These are phyloP conservation scores for Globisporangium radiosum DNA, from an alignment of 352 stramenopile genomes.

Conservation along the genomic window DNA sequence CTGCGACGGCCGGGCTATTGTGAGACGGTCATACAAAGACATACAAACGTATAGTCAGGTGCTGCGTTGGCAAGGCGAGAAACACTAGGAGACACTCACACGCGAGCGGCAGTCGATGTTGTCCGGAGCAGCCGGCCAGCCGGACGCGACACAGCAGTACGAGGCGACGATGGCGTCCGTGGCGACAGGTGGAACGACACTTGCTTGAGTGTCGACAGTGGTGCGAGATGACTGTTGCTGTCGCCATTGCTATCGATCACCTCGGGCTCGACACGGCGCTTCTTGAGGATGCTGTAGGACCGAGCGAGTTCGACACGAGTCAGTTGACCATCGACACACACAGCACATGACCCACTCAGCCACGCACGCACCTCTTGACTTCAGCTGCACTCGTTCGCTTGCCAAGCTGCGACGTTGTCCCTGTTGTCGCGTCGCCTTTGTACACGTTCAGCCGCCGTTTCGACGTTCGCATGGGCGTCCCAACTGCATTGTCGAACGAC, in stretches of 20 bases:
- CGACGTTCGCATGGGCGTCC: slow-evolving; percentile 23
- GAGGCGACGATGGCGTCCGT: slow-evolving; percentile 1
- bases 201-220: slow-evolving; percentile 39
- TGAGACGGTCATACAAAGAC: neutral
- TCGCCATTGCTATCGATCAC: slow-evolving; percentile 1
- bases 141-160: slow-evolving; percentile 17
- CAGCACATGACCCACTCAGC: slow-evolving; percentile 10
- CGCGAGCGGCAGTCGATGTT: slow-evolving; percentile 18
- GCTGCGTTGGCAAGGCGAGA: too few relatives aligned
- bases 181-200: slow-evolving; percentile 53
- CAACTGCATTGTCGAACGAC: slow-evolving; percentile 14
- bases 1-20: slow-evolving; percentile 19
- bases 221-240: neutral
- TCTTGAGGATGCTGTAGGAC: slow-evolving; percentile 62
- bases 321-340: slow-evolving; percentile 5
- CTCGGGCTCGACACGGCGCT: slow-evolving; percentile 24
- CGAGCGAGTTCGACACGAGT: too few relatives aligned
- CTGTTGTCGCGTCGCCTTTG: slow-evolving; percentile 5
- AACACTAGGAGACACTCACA: slow-evolving; percentile 24
- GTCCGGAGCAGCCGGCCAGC: slow-evolving; percentile 21
- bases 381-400: slow-evolving; percentile 12
- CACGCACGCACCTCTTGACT: slow-evolving; percentile 17
- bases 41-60: neutral
- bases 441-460: slow-evolving; percentile 21
- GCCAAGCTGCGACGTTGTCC: slow-evolving; percentile 2